phyloP scores from a whole-genome alignment of 2,329 filamentous ascomycete genomes.

The Parafenestella ontariensis region DNA sequence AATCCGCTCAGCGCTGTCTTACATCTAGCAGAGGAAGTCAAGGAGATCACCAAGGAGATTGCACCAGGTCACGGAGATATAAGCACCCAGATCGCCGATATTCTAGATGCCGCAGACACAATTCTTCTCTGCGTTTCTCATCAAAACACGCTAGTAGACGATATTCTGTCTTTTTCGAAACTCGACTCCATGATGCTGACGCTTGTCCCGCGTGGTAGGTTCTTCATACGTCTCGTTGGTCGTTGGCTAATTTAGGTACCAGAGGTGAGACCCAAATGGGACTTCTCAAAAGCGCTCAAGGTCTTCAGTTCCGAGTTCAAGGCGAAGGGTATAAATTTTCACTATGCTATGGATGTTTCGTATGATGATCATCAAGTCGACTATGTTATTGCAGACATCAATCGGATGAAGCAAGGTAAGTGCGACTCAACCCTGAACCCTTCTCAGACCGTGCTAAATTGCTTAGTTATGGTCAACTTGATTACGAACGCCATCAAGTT shows the following conservation, averaged over 20 bases:
- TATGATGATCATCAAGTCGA: slow-evolving; percentile 49
- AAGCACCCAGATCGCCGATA: slow-evolving; percentile 33
- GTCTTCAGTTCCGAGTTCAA: slow-evolving; percentile 52
- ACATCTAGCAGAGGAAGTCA: slow-evolving; percentile 54
- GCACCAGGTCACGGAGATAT: slow-evolving; percentile 20
- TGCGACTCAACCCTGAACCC: too few relatives aligned
- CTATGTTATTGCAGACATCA: slow-evolving; percentile 47
- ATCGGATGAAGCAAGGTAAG: slow-evolving; percentile 48
- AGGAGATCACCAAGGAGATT: slow-evolving; percentile 40
- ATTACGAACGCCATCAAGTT: slow-evolving; percentile 59
- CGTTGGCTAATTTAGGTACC: slow-evolving; percentile 4
- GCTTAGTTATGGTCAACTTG: slow-evolving; percentile 50
- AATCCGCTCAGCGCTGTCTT: slow-evolving; percentile 50
- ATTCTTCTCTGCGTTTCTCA: slow-evolving; percentile 55
- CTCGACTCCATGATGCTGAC: slow-evolving; percentile 56
- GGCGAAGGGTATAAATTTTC: slow-evolving; percentile 47
- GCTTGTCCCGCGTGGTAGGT: slow-evolving; percentile 40
- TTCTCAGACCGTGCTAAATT: slow-evolving; percentile 15
- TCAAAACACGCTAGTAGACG: slow-evolving; percentile 56
- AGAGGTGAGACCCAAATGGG: slow-evolving; percentile 46
- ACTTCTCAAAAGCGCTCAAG: slow-evolving; percentile 47
- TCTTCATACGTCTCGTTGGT: slow-evolving; percentile 1
- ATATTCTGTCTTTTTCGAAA: slow-evolving; percentile 57
- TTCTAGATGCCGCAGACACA: slow-evolving; percentile 46
- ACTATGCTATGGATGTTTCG: slow-evolving; percentile 51